These are phyloP conservation scores for Xylariomycetidae sp. DNA, from an alignment of 2,329 filamentous ascomycete genomes.

Conservation along the genomic window DNA sequence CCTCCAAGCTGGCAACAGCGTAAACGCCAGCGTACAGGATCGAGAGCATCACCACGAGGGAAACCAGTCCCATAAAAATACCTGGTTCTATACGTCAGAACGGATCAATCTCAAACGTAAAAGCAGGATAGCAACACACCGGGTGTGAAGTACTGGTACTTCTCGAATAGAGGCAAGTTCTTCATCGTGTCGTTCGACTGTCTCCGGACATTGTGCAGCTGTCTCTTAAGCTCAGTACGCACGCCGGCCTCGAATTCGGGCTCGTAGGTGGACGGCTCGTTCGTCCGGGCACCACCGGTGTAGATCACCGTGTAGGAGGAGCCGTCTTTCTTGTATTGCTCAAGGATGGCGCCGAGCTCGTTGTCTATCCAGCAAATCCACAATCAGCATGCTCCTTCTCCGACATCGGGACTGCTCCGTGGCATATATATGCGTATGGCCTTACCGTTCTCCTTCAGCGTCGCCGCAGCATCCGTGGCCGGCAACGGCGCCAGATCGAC, in stretches of 20 bases:
- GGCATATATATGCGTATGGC: too few species aligned
- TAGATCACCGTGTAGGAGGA: constrained; percentile 70
- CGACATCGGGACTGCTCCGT: too few species aligned
- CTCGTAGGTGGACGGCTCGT: constrained; percentile 52
- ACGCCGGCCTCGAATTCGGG: constrained; percentile 53
- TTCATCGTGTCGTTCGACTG: constrained; percentile 36
- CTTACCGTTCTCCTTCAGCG: constrained; percentile 43
- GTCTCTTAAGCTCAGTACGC: constrained; percentile 70
- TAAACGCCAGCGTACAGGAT: constrained; percentile 75
- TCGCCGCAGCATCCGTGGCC: constrained; percentile 35
- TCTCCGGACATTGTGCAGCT: constrained; percentile 25
- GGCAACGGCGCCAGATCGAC: constrained; percentile 36
- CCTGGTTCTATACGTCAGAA: constrained; percentile 42
- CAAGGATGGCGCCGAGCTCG: constrained; percentile 44
- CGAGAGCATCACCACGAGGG: constrained; percentile 62
- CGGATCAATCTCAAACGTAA: background rate
- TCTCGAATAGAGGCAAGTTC: constrained; percentile 67
- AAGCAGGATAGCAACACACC: constrained; percentile 43
- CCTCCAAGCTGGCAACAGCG: constrained; percentile 73
- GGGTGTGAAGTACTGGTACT: constrained; percentile 90
- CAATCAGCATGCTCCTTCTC: too few species aligned
- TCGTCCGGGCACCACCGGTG: constrained; percentile 52
- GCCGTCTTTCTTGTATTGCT: constrained; percentile 29
- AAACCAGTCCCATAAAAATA: constrained; percentile 80
- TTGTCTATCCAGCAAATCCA: too few species aligned